These are phyloP conservation scores for Candida methanosorbosa DNA, from an alignment of 805 yeast species.

Conservation along the genomic window DNA sequence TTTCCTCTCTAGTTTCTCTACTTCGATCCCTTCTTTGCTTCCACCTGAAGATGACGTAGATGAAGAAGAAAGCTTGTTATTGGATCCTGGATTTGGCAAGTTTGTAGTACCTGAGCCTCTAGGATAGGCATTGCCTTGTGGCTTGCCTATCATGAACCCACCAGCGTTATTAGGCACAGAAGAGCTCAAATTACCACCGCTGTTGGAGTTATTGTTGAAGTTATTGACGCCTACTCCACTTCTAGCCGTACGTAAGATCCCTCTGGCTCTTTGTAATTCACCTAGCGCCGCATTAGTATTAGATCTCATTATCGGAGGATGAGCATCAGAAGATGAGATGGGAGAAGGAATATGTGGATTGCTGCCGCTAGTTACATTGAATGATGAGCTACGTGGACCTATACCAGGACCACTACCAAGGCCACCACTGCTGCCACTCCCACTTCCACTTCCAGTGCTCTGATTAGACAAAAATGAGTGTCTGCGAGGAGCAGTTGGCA, in stretches of 20 bases:
- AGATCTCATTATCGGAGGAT: constrained; percentile 1
- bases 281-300: constrained; percentile 9
- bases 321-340: constrained; percentile 1
- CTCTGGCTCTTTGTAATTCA: constrained; percentile 14
- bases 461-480: constrained; percentile 4
- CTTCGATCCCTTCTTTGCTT: too few species aligned
- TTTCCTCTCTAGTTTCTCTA: too few species aligned
- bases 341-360: background rate
- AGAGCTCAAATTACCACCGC: too few species aligned
- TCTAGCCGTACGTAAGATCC: constrained; percentile 5
- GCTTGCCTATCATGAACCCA: too few species aligned
- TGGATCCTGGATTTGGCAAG: too few species aligned
- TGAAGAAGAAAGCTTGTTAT: too few species aligned
- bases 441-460: background rate
- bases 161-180: too few species aligned
- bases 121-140: too few species aligned
- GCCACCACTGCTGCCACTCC: background rate
- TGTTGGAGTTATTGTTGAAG: too few species aligned
- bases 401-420: background rate
- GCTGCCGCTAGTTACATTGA: background rate
- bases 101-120: too few species aligned
- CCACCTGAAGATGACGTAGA: too few species aligned
- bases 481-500: constrained; percentile 61
- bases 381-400: background rate
- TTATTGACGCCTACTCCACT: background rate